Conservation (phyloP, 257 asterid species). For the Ilex asprella region DNA sequence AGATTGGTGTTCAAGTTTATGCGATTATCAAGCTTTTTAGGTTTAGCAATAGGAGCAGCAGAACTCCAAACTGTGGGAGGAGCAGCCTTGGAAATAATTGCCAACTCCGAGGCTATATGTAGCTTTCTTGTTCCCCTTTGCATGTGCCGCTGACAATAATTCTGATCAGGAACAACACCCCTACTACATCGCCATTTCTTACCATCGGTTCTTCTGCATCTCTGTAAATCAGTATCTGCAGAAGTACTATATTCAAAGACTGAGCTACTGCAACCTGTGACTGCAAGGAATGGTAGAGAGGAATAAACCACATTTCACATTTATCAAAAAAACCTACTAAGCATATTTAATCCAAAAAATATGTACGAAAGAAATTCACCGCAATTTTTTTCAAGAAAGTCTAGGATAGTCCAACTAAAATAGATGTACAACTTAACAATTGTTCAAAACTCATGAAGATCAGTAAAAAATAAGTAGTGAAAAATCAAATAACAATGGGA, state of each 20-base stretch:
- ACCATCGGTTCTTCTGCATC: slow-evolving; percentile 81
- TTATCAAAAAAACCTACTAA: not conserved
- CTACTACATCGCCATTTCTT: slow-evolving; percentile 63
- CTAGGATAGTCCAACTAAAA: too few species aligned
- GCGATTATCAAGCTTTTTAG: slow-evolving; percentile 17
- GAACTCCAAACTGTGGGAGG: too few species aligned
- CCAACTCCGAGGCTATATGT: not conserved
- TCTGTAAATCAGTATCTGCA: slow-evolving; percentile 23
- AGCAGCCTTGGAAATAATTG: too few species aligned
- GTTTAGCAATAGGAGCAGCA: slow-evolving; percentile 1
- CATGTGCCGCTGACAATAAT: slow-evolving; percentile 56
- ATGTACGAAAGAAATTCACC: too few species aligned
- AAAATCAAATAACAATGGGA: too few species aligned
- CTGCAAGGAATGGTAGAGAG: not conserved
- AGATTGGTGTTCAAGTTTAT: slow-evolving; percentile 44
- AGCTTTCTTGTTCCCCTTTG: slow-evolving; percentile 52
- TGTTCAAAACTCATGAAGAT: too few species aligned
- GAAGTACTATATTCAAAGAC: slow-evolving; percentile 10
- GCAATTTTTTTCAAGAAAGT: too few species aligned
- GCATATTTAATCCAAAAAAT: too few species aligned
- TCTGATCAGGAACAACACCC: slow-evolving; percentile 33
- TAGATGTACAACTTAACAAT: too few species aligned
- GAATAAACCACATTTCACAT: not conserved
- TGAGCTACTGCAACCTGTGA: slow-evolving; percentile 6
- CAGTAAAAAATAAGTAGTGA: too few species aligned